These are phyloP conservation scores for Populus trichocarpa DNA, from an alignment of 441 rosid species.

Conservation along the genomic window DNA sequence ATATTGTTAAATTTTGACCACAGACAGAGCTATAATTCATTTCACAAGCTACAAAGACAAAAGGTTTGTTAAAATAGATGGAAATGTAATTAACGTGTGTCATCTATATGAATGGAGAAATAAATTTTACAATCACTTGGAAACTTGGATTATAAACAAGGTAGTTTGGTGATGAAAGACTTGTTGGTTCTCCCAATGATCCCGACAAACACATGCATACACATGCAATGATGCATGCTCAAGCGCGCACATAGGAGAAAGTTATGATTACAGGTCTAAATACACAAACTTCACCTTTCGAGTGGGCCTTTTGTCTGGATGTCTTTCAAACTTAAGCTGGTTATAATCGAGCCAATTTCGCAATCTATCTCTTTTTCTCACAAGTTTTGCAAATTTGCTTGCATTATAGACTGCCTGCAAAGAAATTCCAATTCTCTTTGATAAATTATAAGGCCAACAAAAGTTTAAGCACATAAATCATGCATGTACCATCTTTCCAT, in stretches of 20 bases:
- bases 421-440: conserved; percentile 4
- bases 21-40: not conserved
- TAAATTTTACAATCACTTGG: not conserved
- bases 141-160: not conserved
- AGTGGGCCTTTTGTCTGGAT: conserved; percentile 74
- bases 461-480: not conserved
- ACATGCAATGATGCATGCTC: not conserved
- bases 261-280: not conserved
- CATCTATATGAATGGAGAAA: too few relatives aligned
- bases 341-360: conserved; percentile 88
- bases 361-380: conserved; percentile 67
- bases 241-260: not conserved
- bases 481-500: not conserved
- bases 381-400: conserved; percentile 68
- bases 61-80: not conserved
- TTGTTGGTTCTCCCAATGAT: not conserved
- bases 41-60: not conserved
- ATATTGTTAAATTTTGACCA: not conserved
- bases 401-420: conserved; percentile 86
- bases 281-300: conserved; percentile 46
- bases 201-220: not conserved
- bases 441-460: conserved; percentile 3
- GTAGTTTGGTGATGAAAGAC: not conserved
- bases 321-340: conserved; percentile 76
- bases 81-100: not conserved